Conservation (phyloP, 2,329 filamentous ascomycete genomes). For the Stenocarpella maydis region DNA sequence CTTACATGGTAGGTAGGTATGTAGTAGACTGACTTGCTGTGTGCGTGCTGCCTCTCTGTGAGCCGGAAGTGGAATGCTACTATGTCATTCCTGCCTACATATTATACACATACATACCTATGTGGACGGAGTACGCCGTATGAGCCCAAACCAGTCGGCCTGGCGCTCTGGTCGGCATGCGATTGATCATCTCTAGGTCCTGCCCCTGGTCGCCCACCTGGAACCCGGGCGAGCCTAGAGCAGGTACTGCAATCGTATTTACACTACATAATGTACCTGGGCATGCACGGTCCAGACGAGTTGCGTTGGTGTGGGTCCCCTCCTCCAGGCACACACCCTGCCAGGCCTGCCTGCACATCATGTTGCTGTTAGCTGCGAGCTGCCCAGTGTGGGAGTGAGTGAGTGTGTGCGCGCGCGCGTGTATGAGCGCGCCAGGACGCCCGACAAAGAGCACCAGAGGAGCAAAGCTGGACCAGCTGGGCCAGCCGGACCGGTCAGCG, state of each 20-base stretch:
- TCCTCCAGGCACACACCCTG: neutral
- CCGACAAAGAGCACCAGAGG: neutral
- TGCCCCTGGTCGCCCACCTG: conserved; percentile 16
- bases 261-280: no score
- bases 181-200: conserved; percentile 18
- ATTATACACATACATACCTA: no score
- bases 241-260: conserved; percentile 22
- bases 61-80: neutral
- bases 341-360: neutral
- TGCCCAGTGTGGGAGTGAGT: no score
- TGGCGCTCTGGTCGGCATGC: conserved; percentile 18
- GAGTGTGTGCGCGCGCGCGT: no score
- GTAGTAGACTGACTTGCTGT: no score
- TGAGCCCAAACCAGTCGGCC: conserved; percentile 12
- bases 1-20: no score
- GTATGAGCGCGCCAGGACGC: no score
- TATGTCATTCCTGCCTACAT: no score
- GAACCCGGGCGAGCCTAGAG: neutral
- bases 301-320: neutral
- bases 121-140: no score
- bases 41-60: neutral
- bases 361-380: neutral
- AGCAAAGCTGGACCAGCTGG: neutral
- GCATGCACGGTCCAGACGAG: conserved; percentile 5
- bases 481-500: no score